Conservation (phyloP, 176 grass and related monocot genomes). For the Oropetium thomaeum region DNA sequence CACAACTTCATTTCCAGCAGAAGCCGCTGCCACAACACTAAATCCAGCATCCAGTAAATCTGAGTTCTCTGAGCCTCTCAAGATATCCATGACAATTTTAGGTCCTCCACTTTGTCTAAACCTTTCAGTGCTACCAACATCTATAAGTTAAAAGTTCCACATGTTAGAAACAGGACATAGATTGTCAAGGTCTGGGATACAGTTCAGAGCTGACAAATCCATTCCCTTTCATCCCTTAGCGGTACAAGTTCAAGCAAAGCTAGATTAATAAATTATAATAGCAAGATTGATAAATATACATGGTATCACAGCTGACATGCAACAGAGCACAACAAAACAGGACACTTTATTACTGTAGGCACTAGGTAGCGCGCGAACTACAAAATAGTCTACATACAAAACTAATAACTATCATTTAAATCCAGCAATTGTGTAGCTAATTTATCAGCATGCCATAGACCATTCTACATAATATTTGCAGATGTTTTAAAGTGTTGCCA, state of each 20-base stretch:
- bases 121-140: constrained; percentile 61
- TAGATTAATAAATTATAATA: background rate
- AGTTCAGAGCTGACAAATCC: background rate
- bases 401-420: background rate
- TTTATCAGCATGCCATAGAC: background rate
- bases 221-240: background rate
- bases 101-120: constrained; percentile 70
- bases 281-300: background rate
- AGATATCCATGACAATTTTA: constrained; percentile 64
- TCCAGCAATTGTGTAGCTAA: background rate
- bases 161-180: constrained; percentile 10
- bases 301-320: background rate
- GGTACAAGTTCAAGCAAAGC: background rate
- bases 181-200: background rate
- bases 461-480: background rate
- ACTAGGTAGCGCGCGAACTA: too few relatives aligned
- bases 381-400: background rate
- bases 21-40: constrained; percentile 55
- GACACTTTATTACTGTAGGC: background rate
- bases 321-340: background rate
- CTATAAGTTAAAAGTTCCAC: constrained; percentile 40
- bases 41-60: constrained; percentile 69
- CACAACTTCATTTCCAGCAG: constrained; percentile 88
- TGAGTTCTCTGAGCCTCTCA: constrained; percentile 45
- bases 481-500: background rate